These are phyloP conservation scores for Talaromyces amestolkiae DNA, from an alignment of 2,329 filamentous ascomycete genomes.

Conservation along the genomic window DNA sequence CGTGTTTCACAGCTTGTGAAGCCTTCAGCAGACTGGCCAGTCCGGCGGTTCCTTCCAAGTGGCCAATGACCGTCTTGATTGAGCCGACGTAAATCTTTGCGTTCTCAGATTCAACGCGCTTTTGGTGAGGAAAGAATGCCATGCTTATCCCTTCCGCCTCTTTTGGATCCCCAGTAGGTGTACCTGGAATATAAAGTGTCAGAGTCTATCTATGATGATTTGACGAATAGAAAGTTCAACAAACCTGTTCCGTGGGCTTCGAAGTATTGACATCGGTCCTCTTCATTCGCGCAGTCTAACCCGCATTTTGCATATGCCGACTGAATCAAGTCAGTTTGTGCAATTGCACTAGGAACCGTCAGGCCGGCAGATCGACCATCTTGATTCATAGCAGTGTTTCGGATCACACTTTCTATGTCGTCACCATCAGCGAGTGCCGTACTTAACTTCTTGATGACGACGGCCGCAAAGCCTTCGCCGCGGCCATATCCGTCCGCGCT, in stretches of 20 bases:
- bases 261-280: constrained; percentile 42
- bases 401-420: constrained; percentile 42
- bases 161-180: constrained; percentile 31
- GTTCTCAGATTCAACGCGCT: neutral
- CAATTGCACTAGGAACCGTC: constrained; percentile 35
- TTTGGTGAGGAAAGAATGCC: constrained; percentile 23
- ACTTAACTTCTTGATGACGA: constrained; percentile 53
- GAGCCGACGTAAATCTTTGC: constrained; percentile 27
- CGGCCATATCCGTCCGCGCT: constrained; percentile 52
- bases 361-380: constrained; percentile 38
- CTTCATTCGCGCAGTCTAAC: constrained; percentile 30
- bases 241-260: constrained; percentile 48
- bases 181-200: constrained; percentile 15
- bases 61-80: constrained; percentile 35
- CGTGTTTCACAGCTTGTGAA: constrained; percentile 39
- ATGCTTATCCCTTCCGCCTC: constrained; percentile 29
- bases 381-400: constrained; percentile 36
- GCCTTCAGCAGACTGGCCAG: constrained; percentile 28
- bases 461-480: constrained; percentile 52
- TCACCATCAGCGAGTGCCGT: constrained; percentile 50
- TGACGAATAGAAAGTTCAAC: neutral
- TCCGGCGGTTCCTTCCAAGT: constrained; percentile 32
- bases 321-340: constrained; percentile 43
- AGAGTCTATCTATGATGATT: neutral
- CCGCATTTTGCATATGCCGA: constrained; percentile 40